Conservation (phyloP, 768 basidiomycete species). For the Amanita muscaria region DNA sequence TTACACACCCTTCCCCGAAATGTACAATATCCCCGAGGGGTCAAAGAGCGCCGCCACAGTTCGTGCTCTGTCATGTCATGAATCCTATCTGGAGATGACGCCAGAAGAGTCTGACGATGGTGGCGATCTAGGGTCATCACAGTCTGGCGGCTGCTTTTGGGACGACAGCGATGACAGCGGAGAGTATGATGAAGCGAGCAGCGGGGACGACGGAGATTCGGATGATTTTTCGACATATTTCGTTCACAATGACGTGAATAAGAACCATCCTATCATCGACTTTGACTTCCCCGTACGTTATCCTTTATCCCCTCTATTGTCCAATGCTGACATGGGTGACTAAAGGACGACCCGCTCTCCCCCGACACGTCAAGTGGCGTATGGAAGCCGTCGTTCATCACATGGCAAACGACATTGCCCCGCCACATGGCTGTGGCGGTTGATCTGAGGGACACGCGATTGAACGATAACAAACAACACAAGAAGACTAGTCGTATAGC, state of each 20-base stretch:
- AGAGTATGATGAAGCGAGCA: neutral
- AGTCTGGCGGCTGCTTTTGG: neutral
- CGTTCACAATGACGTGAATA: conserved; percentile 5
- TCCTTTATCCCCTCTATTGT: neutral
- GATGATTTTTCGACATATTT: neutral
- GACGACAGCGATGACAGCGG: conserved; percentile 2
- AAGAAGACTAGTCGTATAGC: neutral
- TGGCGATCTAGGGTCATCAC: no score
- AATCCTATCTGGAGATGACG: neutral
- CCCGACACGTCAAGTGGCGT: neutral
- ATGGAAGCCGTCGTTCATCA: conserved; percentile 5
- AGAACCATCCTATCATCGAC: conserved; percentile 2
- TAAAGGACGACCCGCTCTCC: neutral
- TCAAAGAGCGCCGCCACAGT: conserved; percentile 1
- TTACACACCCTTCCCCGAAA: neutral
- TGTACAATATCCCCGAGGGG: neutral
- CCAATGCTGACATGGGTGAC: neutral
- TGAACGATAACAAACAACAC: neutral
- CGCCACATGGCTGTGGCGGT: neutral
- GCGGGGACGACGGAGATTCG: neutral
- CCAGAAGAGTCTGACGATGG: no score
- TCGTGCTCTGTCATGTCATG: neutral
- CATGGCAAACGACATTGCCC: conserved; percentile 3
- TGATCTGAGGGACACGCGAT: neutral
- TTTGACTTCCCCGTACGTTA: conserved; percentile 1